Base-by-base conservation (phyloP, 2,329 filamentous ascomycete genomes). In the Colletotrichum coccodes region DNA sequence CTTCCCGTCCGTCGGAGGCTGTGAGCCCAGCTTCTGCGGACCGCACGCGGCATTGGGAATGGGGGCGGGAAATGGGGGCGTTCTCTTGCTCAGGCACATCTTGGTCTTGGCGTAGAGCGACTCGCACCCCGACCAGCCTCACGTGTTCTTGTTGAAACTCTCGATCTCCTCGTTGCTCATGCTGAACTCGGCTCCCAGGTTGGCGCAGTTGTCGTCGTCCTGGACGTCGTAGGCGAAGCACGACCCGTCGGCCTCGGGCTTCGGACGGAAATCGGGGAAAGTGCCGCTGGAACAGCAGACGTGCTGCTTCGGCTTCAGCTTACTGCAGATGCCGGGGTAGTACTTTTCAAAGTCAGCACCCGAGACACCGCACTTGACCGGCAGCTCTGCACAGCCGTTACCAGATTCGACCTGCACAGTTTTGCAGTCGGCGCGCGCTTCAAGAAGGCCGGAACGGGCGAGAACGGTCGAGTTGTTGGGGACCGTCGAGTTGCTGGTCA, bases 11-110 rank as follows among this genome's bases (percentile, higher is more conserved):
- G 73, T 18, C 0, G 82, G 79, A 12, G 72, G 53, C 11, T 71
- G 56, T 0, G 83, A 84, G 0, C 82, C 81, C 5, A 79, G 78
- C 0, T 80, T 76, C 50, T 80, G 77, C 1, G 85, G 86, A 0
- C 86, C 85, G 72, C 86, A 76, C 11, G 67, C 49, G 18, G 74
- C 74, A 44, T 72, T 72, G 7, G 53, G 32, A 14, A 73, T 60
- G 18, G 42, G 28, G 16, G 56, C 67, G 2, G 75, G 73, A 36
- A 75, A 66, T 4, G 74, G 75, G 3, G 73, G 66, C 5, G 28
- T 62, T 16, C 74, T 72, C 2, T 47, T 60, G 49, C 73, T 74
- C 5, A 77, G 61, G 38, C 74, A 77, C 18, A 77, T 64, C 18
- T 23, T 47, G 12, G 38, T 65, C 11, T 50, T 70, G 26, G 52